Evolutionary conservation across 2,329 filamentous ascomycete species (phyloP), one percentile per base, ranked within the genome.

Genomic region (Xylariaceae sp.): DNA sequence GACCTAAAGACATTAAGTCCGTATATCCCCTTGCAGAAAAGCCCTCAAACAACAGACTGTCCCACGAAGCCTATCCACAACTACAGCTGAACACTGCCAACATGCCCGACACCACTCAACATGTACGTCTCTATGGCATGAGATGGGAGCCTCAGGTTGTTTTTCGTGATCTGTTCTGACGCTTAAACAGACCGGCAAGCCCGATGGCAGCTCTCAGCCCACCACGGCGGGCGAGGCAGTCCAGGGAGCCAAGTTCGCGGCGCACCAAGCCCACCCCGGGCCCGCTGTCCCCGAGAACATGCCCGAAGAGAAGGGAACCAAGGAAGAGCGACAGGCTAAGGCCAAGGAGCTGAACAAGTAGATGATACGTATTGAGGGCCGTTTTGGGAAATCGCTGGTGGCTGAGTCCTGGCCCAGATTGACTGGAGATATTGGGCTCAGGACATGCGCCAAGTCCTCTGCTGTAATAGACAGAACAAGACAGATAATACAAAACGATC

Each of bases 281-380:
- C 77, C 77, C 12, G 75, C 62, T 18, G 47, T 77, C 17, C 63
- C 71, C 13, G 57, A 74, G 42, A 63, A 69, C 39, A 68, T 77
- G 60, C 67, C 67, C 12, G 58, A 70, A 32, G 55, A 71, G 54
- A 74, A 80, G 60, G 77, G 75, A 12, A 75, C 71, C 38, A 82
- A 80, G 59, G 80, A 83, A 55, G 81, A 86, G 50, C 72, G 80
- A 34, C 64, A 70, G 50, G 76, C 71, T 10, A 78, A 75, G 56
- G 77, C 76, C 40, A 64, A 77, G 54, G 75, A 74, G 50, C 49
- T 86, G 57, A 85, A 85, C 65, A 76, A 81, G 52, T 61, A 57
- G 36, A 39, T 10, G 5, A 7, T 6, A n/a, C 5, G 12, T 18
- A 28, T 16, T 17, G 27, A 5, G 13, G 27, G 15, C 5, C 5